Evolutionary conservation across 768 basidiomycete genomes (phyloP).

Genomic region (Psilocybe azurescens): DNA sequence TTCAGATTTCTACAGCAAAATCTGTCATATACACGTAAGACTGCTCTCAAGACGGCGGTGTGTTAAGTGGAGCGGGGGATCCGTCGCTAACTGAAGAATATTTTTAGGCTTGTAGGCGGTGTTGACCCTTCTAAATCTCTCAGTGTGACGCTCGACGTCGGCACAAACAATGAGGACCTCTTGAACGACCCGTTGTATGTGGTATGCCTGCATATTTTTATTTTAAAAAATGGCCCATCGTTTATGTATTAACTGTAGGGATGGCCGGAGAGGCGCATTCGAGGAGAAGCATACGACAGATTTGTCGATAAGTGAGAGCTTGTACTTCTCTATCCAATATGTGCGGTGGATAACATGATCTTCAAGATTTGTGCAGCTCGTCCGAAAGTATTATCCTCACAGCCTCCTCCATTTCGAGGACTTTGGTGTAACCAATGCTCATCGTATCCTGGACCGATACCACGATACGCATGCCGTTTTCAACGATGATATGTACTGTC

Average conservation of each 20-base stretch:
- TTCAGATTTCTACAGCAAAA: constrained; percentile 77
- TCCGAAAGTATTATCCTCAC: constrained; percentile 71
- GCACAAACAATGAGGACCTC: constrained; percentile 72
- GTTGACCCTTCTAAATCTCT: constrained; percentile 65
- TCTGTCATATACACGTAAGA: constrained; percentile 74
- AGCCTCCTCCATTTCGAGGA: constrained; percentile 85
- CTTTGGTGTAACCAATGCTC: constrained; percentile 81
- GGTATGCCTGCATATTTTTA: constrained; percentile 41
- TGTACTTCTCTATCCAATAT: background rate
- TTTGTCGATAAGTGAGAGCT: constrained; percentile 72
- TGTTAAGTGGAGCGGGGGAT: background rate
- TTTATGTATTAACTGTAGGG: constrained; percentile 49
- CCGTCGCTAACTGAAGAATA: background rate
- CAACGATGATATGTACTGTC: constrained; percentile 81
- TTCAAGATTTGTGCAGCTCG: constrained; percentile 74
- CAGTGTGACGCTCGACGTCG: constrained; percentile 73
- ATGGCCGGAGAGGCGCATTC: constrained; percentile 71
- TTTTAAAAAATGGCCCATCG: background rate
- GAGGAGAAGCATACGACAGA: constrained; percentile 75
- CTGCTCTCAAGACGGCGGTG: background rate
- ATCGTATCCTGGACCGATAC: constrained; percentile 67
- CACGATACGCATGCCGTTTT: constrained; percentile 69
- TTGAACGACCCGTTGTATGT: constrained; percentile 71
- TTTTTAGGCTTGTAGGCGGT: constrained; percentile 61
- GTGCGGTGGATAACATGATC: background rate